phyloP scores from a whole-genome alignment of 805 yeast genomes.

The Candida pseudofarinosa region DNA sequence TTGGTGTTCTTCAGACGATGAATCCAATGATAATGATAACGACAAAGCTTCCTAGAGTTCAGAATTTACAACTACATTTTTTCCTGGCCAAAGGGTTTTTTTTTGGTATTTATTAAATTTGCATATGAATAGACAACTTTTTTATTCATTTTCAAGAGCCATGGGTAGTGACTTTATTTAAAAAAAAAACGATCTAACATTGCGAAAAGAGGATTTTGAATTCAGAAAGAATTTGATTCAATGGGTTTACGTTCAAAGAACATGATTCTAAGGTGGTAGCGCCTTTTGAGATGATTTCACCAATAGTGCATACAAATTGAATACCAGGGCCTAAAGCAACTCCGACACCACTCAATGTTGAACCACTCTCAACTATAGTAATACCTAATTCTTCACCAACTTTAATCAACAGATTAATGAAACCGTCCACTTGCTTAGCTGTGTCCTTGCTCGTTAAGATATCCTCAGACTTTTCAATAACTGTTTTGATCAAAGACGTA shows the following conservation, averaged over 20 bases:
- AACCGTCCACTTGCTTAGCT: background rate
- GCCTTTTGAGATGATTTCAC: background rate
- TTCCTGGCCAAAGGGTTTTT: no score
- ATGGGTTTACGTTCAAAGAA: background rate
- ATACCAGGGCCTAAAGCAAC: background rate
- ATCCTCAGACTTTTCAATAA: background rate
- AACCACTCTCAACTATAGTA: background rate
- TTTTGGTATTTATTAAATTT: no score
- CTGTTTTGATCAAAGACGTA: background rate
- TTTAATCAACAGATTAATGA: background rate
- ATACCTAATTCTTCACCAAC: background rate
- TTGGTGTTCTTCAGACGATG: constrained; percentile 53
- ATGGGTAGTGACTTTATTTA: no score
- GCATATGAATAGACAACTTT: no score
- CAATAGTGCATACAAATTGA: background rate
- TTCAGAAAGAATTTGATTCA: constrained; percentile 1
- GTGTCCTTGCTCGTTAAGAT: background rate
- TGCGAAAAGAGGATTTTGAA: background rate
- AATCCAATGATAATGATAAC: constrained; percentile 53
- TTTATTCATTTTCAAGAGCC: no score
- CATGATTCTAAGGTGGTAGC: background rate
- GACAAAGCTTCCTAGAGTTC: no score
- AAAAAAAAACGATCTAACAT: no score
- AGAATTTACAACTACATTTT: no score
- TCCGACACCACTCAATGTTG: background rate